These are phyloP conservation scores for Monosporozyma aerobia DNA, from an alignment of 805 yeast genomes.

Conservation along the genomic window DNA sequence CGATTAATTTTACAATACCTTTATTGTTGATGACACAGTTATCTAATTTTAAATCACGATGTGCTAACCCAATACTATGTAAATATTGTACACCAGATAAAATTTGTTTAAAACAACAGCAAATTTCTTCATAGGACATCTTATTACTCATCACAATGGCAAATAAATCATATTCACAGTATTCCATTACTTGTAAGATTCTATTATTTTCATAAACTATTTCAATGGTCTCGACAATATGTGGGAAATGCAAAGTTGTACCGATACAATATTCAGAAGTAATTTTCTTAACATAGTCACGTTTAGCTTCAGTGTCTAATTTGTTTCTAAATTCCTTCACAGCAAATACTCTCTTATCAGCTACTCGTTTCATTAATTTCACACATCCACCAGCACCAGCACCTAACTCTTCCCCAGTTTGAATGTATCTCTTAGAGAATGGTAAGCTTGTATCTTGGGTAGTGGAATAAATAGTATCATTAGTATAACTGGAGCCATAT, in stretches of 20 bases:
- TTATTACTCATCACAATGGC: conserved; percentile 92
- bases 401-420: conserved; percentile 78
- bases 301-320: conserved; percentile 60
- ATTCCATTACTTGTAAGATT: conserved; percentile 87
- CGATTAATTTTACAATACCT: conserved; percentile 85
- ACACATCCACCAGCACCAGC: conserved; percentile 96
- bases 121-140: conserved; percentile 70
- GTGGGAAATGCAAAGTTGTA: conserved; percentile 78
- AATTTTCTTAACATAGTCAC: conserved; percentile 86
- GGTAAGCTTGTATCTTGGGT: conserved; percentile 39
- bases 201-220: conserved; percentile 82
- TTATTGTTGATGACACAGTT: conserved; percentile 78
- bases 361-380: conserved; percentile 54
- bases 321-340: conserved; percentile 85
- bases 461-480: conserved; percentile 28
- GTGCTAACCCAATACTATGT: conserved; percentile 80
- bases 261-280: conserved; percentile 95
- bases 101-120: conserved; percentile 84
- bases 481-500: conserved; percentile 29
- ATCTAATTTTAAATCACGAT: conserved; percentile 84
- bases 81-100: conserved; percentile 72
- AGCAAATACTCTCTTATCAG: conserved; percentile 71
- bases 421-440: conserved; percentile 65
- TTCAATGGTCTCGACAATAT: conserved; percentile 84
- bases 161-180: conserved; percentile 85